Evolutionary conservation across 352 stramenopile genomes (phyloP), one percentile per base, ranked within the genome.

Genomic region (Saprolegnia diclina): DNA sequence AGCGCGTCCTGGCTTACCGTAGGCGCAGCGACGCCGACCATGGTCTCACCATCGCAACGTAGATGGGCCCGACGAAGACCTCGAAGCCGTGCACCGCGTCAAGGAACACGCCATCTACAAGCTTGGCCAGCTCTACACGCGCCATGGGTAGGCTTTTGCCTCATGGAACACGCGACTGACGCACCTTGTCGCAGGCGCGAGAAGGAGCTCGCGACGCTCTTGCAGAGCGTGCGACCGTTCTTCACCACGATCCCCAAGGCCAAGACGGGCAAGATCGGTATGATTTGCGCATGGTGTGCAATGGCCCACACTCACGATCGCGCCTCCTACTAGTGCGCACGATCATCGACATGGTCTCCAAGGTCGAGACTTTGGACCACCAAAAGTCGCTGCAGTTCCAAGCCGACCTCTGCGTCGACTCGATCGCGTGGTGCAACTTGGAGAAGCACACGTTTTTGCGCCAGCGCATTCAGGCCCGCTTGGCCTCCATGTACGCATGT

Each of bases 371-470:
- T 16, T 69, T 97, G 69, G 85, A 97, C 46, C 85, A 83, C 7
- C 77, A 96, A 48, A 87, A 95, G 48, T 91, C 97, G 26, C 88
- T 99, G 56, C 95, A 99, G 82, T 84, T 98, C 32, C 86, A 94
- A 71, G 86, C 83, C 9, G 83, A 98, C 53, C 83, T 99, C 50
- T 99, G 96, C 73, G 75, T 93, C 54, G 92, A 98, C 74, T 98
- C 97, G 66, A 97, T 99, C 71, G 81, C 92, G 46, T 97, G 91
- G 89, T 97, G 91, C 81, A 96, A 91, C 70, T 71, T 79, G 57
- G 92, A 98, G 73, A 97, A 97, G 75, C 89, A 98, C 61, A 95
- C 91, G n/a, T 99, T 99, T 81, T 78, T 99, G 42, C 91, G 96
- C 52, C 97, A 99, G 81, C 91, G 97, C 59, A 94, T 99, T 22